phyloP scores from a whole-genome alignment of 179 eudicot genomes.

The Silene vulgaris region DNA sequence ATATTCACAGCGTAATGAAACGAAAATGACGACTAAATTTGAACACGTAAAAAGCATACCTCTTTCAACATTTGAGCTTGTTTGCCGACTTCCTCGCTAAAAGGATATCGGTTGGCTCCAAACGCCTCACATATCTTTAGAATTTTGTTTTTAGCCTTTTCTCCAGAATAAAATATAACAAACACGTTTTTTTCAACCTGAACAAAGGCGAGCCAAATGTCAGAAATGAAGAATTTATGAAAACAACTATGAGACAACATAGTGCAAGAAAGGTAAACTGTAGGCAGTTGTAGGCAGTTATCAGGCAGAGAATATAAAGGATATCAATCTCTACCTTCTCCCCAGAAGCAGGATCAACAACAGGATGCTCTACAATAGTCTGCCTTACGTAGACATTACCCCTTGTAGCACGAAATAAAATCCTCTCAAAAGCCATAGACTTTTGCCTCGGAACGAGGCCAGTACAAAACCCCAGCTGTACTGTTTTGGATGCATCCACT shows the following conservation, averaged over 20 bases:
- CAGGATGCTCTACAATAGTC: conserved; percentile 67
- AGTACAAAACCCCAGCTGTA: conserved; percentile 65
- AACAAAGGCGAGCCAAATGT: not conserved
- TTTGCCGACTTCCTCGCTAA: conserved; percentile 29
- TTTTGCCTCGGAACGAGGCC: conserved; percentile 81
- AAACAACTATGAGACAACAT: not conserved
- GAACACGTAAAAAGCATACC: conserved; percentile 31
- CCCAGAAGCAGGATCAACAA: conserved; percentile 73
- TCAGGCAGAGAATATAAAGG: not conserved
- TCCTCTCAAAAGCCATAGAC: conserved; percentile 84
- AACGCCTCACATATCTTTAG: conserved; percentile 91
- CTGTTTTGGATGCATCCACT: conserved; percentile 54
- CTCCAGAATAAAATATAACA: conserved; percentile 94
- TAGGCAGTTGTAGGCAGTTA: too few species aligned
- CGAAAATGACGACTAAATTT: too few species aligned
- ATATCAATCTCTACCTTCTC: conserved; percentile 53
- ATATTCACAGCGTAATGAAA: not conserved
- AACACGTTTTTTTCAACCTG: conserved; percentile 92
- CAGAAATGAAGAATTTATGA: not conserved
- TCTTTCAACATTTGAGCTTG: conserved; percentile 70
- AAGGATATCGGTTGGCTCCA: conserved; percentile 30
- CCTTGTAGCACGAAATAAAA: conserved; percentile 95
- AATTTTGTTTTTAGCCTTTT: conserved; percentile 81
- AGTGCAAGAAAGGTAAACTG: too few species aligned
- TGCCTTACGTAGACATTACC: conserved; percentile 95